Conservation (phyloP, 495 filamentous ascomycete species). For the Talaromyces borbonicus region DNA sequence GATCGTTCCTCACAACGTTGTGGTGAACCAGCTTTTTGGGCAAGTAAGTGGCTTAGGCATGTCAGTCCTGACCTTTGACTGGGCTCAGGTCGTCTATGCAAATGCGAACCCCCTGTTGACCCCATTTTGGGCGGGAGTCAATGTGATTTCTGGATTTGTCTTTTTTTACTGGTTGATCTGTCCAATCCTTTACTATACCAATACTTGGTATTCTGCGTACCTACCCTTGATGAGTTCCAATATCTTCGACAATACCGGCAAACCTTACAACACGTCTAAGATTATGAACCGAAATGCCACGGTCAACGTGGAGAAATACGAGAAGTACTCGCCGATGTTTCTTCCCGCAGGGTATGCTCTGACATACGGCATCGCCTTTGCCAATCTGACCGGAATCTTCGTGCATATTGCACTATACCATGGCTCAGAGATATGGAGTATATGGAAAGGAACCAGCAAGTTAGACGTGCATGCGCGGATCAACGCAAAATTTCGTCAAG, state of each 20-base stretch:
- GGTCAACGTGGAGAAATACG: conserved; percentile 31
- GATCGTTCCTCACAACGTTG: conserved; percentile 67
- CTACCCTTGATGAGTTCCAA: conserved; percentile 37
- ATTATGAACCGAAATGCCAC: conserved; percentile 32
- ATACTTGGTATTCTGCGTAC: conserved; percentile 52
- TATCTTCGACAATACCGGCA: conserved; percentile 38
- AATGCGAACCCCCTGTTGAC: conserved; percentile 80
- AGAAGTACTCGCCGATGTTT: conserved; percentile 38
- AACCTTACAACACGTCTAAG: conserved; percentile 30
- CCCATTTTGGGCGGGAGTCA: conserved; percentile 86
- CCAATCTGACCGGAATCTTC: conserved; percentile 55
- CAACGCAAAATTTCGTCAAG: conserved; percentile 24
- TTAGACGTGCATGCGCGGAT: conserved; percentile 40
- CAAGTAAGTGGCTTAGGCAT: conserved; percentile 59
- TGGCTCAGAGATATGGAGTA: conserved; percentile 50
- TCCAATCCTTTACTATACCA: conserved; percentile 61
- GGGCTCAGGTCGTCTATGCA: conserved; percentile 79
- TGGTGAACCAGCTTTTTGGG: conserved; percentile 63
- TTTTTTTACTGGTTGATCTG: conserved; percentile 86
- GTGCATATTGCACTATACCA: conserved; percentile 57
- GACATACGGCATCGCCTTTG: conserved; percentile 62
- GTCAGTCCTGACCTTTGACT: conserved; percentile 86
- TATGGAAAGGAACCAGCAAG: conserved; percentile 51
- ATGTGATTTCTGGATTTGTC: conserved; percentile 75
- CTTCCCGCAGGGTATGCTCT: conserved; percentile 38